phyloP scores from a whole-genome alignment of 129 eudicot species.

The Tagetes erecta region DNA sequence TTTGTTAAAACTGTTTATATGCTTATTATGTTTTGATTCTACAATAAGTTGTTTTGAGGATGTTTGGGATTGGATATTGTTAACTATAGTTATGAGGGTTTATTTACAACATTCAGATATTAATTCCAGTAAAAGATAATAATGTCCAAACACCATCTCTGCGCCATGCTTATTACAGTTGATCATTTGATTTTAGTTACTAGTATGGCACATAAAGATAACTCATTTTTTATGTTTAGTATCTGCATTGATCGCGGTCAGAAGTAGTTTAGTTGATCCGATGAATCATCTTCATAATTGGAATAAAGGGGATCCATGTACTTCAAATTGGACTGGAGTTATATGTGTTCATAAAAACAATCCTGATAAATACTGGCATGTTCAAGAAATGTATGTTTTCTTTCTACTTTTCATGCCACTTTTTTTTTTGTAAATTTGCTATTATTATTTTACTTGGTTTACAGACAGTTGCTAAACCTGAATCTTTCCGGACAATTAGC shows the following conservation, averaged over 20 bases:
- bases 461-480: constrained; percentile 64
- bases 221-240: constrained; percentile 40
- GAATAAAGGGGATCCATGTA: constrained; percentile 79
- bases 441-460: constrained; percentile 16
- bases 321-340: constrained; percentile 79
- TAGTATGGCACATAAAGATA: not conserved
- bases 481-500: constrained; percentile 80
- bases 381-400: constrained; percentile 64
- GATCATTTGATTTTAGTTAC: not conserved
- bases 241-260: constrained; percentile 61
- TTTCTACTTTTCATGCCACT: not conserved
- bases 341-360: constrained; percentile 41
- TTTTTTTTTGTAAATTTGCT: not conserved
- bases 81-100: too few relatives aligned
- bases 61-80: not conserved
- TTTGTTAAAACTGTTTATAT: not conserved
- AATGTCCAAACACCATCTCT: not conserved
- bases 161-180: not conserved
- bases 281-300: constrained; percentile 52
- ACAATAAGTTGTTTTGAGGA: not conserved
- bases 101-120: too few relatives aligned
- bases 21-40: not conserved
- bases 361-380: constrained; percentile 58
- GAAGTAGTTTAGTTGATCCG: constrained; percentile 52
- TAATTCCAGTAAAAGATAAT: not conserved